Conservation (phyloP, 371 early-diverging fungal genomes). For the Syncephalis fuscata region DNA sequence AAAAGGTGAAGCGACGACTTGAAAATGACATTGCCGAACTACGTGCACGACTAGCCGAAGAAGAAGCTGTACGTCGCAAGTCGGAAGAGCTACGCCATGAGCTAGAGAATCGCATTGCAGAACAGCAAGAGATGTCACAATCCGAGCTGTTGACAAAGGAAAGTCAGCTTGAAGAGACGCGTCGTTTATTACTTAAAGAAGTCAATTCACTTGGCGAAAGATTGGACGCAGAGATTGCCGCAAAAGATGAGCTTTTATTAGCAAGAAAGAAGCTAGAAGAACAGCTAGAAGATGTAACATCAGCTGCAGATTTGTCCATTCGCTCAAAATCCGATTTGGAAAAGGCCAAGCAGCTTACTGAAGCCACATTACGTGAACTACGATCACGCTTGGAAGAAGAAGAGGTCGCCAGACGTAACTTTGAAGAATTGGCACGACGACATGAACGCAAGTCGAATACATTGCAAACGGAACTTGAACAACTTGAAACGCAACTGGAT, state of each 20-base stretch:
- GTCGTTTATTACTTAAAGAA: conserved; percentile 52
- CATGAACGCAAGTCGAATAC: conserved; percentile 61
- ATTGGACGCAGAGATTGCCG: conserved; percentile 37
- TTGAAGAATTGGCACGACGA: conserved; percentile 52
- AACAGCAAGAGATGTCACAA: conserved; percentile 38
- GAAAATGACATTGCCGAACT: conserved; percentile 40
- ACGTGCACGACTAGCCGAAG: conserved; percentile 37
- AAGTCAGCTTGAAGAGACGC: conserved; percentile 48
- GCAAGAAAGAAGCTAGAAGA: conserved; percentile 40
- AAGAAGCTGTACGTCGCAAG: conserved; percentile 23
- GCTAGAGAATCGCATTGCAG: conserved; percentile 44
- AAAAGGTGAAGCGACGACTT: conserved; percentile 38
- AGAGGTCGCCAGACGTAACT: conserved; percentile 39
- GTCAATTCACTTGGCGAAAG: conserved; percentile 57
- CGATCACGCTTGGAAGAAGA: conserved; percentile 46
- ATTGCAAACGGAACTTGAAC: conserved; percentile 45
- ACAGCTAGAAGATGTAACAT: conserved; percentile 32
- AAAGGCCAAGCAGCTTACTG: conserved; percentile 38
- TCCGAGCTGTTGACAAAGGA: conserved; percentile 49
- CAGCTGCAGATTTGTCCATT: conserved; percentile 31
- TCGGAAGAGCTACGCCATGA: conserved; percentile 46
- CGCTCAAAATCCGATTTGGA: conserved; percentile 51
- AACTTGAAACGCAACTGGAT: conserved; percentile 41
- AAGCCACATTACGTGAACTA: conserved; percentile 31
- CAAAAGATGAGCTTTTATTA: conserved; percentile 33